Base-by-base conservation (phyloP, 2,329 filamentous ascomycete species). In the Furcasterigmium furcatum region DNA sequence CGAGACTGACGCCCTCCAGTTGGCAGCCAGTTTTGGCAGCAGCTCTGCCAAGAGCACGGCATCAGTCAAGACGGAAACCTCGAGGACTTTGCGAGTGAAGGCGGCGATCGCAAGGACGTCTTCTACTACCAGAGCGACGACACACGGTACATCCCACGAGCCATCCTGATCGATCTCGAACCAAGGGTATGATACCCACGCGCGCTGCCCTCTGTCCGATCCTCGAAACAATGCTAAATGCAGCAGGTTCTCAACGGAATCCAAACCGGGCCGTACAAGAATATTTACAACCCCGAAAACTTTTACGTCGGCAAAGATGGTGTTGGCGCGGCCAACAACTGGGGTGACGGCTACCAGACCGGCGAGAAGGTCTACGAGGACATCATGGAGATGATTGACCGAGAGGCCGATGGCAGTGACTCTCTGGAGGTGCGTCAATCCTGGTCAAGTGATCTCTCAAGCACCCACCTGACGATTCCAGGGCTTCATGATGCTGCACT, bases 51-150 rank as follows among this genome's bases (percentile, higher is more conserved):
- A 65, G 94, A 99, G 71, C 94, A 99, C 65, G 94, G 95, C 51
- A 99, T 99, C 72, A 96, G 87, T 61, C 90, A 94, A 64, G 91
- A 97, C 70, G 94, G 94, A 47, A 97, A 97, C 65, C 80, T 99
- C 47, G 91, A 96, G 65, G 91, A 96, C 67, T 96, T 96, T 73
- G 94, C 94, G 62, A 96, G 91, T 41, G 94, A 97, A 68, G 94
- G 94, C 62, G 91, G 92, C 55, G 94, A 99, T 71, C 86, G 94
- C 58, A 99, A 99, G 67, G 94, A 99, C 70, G 94, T 99, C 50
- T 97, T 97, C 73, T 97, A 96, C 79, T 99, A 97, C 73, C 92
- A 95, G 77, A 97, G 91, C 63, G 94, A 99, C 74, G 94, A 99
- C 65, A 99, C 94, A 48, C 82, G 94, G 72, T 99, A 99, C 69